Evolutionary conservation across 768 basidiomycete genomes (phyloP).

Genomic region (Boletus reticulatus): DNA sequence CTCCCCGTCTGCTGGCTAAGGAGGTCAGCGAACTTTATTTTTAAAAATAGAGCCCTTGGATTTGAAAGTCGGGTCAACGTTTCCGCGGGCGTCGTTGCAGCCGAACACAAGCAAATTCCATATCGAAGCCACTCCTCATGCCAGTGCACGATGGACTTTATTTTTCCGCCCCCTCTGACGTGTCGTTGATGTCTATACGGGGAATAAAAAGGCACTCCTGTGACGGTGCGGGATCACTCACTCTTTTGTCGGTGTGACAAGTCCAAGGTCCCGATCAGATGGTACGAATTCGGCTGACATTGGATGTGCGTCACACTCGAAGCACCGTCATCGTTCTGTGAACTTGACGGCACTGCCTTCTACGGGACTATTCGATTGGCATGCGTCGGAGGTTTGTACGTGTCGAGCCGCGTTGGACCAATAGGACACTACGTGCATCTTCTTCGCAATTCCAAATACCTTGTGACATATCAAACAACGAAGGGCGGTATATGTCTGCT

Average conservation of each 20-base stretch:
- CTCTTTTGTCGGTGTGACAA: background rate
- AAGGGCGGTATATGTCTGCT: background rate
- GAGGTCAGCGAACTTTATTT: conserved; percentile 1
- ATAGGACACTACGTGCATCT: background rate
- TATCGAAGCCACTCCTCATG: background rate
- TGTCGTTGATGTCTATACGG: background rate
- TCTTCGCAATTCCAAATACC: background rate
- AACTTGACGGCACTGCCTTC: background rate
- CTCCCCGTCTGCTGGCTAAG: background rate
- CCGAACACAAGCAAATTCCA: background rate
- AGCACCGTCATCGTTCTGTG: too few relatives aligned
- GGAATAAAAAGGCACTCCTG: background rate
- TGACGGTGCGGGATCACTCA: background rate
- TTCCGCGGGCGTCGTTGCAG: background rate
- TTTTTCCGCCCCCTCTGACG: background rate
- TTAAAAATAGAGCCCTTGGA: conserved; percentile 1
- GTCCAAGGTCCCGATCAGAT: conserved; percentile 3
- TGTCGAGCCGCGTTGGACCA: background rate
- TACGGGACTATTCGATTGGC: too few relatives aligned
- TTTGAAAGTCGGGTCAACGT: conserved; percentile 8
- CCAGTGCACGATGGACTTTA: background rate
- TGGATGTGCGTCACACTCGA: too few relatives aligned
- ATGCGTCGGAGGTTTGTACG: background rate
- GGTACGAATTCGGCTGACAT: background rate
- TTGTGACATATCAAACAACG: background rate